phyloP scores from a whole-genome alignment of 805 yeast species.

The Yarrowia sp. region DNA sequence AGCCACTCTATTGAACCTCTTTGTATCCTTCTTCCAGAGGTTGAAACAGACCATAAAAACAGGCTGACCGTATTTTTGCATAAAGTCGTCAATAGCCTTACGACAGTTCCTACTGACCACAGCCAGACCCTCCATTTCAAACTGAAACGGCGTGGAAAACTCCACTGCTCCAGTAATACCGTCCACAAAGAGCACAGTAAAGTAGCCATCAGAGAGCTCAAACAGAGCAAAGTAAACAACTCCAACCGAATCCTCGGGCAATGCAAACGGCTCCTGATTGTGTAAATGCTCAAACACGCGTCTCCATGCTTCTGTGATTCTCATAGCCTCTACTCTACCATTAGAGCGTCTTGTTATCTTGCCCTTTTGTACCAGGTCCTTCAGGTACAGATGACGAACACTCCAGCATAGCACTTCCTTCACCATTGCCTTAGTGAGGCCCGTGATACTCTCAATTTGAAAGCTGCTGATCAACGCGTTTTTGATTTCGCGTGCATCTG shows the following conservation, averaged over 20 bases:
- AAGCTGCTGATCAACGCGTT: neutral
- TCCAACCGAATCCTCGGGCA: neutral
- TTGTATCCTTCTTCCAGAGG: neutral
- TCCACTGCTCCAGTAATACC: neutral
- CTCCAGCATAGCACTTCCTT: neutral
- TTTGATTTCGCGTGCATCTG: neutral
- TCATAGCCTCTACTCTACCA: neutral
- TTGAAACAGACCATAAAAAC: neutral
- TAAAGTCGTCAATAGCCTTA: neutral
- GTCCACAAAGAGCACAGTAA: neutral
- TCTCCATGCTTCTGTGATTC: neutral
- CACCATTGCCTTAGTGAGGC: neutral
- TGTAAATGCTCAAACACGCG: neutral
- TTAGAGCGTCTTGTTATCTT: too few species aligned
- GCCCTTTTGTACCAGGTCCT: neutral
- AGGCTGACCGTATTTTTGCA: neutral
- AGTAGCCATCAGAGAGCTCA: neutral
- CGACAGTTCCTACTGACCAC: neutral
- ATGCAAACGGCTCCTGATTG: neutral
- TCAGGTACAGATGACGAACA: neutral
- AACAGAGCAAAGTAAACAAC: slow-evolving; percentile 1
- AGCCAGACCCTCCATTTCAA: neutral
- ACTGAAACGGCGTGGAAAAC: neutral
- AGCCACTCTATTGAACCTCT: neutral
- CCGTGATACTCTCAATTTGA: neutral